Evolutionary conservation across 2,329 filamentous ascomycete genomes (phyloP), one percentile per base, ranked within the genome.

Genomic region (Alternaria metachromatica): DNA sequence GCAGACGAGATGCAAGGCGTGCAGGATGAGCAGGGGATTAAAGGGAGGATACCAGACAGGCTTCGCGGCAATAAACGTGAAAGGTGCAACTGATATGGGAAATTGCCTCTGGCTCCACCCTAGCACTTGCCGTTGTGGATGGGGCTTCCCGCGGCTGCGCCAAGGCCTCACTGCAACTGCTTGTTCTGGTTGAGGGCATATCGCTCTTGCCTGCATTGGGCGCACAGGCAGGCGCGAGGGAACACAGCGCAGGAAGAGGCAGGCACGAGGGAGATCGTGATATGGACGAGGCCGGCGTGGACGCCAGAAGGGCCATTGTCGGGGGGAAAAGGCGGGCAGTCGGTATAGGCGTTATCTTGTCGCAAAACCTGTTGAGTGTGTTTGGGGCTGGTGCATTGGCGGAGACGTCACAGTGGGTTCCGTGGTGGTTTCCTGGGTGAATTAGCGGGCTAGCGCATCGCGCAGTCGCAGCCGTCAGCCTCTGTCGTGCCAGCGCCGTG

Each of bases 401-500:
- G 53, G 63, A 53, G 49, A 66, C 63, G 63, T 66, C 64, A 66
- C 49, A 54, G 60, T 63, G 60, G 60, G 60, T 50, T 55, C 56
- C 15, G 23, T 23, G 25, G 51, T 55, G 49, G 58, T 61, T 62
- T 60, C 58, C 55, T 56, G 54, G 60, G 64, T 61, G 56, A 60
- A 61, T 57, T 44, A 25, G 48, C 58, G 30, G 44, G 57, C 60
- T 54, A 65, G 63, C 51, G 48, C 44, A 45, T 37, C 55, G 55
- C 62, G 55, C 56, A 64, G 33, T 58, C 26, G 46, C 63, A 30
- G 48, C 51, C 58, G 58, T 64, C 64, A 65, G 64, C 62, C 58
- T 64, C 64, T 64, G 64, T 64, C 55, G 46, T 63, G 53, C 64
- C 64, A 65, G 11, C 33, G 58, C 64, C 62, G 62, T 66, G 30